Evolutionary conservation across 331 rosid species (phyloP).

Genomic region (Stylosanthes scabra): DNA sequence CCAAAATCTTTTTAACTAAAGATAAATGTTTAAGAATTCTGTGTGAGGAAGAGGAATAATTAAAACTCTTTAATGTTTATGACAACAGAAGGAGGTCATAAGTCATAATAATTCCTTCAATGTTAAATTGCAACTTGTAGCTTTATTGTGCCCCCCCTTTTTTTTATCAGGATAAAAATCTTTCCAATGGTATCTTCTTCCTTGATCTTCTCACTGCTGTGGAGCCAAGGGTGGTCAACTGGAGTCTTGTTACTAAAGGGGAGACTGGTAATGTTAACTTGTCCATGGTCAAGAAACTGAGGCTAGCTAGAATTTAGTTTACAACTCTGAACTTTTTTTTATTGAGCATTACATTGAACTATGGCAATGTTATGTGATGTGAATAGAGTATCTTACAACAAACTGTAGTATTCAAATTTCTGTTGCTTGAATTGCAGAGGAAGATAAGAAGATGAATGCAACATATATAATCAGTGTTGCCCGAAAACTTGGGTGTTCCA

Average conservation of each 20-base stretch:
- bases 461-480: conserved; percentile 99
- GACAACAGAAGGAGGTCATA: not conserved
- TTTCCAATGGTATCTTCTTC: conserved; percentile 88
- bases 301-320: conserved; percentile 24
- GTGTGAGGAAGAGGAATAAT: conserved; percentile 11
- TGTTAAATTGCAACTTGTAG: conserved; percentile 19
- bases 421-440: conserved; percentile 65
- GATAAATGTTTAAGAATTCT: not conserved
- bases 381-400: conserved; percentile 22
- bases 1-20: not conserved
- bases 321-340: conserved; percentile 24
- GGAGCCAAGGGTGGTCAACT: conserved; percentile 98
- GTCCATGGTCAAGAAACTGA: conserved; percentile 14
- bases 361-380: not conserved
- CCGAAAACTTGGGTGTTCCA: conserved; percentile 99
- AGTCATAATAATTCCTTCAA: conserved; percentile 11
- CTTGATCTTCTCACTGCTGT: conserved; percentile 96
- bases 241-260: conserved; percentile 97
- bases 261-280: conserved; percentile 76
- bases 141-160: not conserved
- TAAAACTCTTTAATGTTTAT: conserved; percentile 19
- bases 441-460: conserved; percentile 93
- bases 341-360: conserved; percentile 29
- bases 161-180: conserved; percentile 78
- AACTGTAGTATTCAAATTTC: conserved; percentile 30